phyloP scores from a whole-genome alignment of 2,329 filamentous ascomycete species.

The Talaromyces albobiverticillius region DNA sequence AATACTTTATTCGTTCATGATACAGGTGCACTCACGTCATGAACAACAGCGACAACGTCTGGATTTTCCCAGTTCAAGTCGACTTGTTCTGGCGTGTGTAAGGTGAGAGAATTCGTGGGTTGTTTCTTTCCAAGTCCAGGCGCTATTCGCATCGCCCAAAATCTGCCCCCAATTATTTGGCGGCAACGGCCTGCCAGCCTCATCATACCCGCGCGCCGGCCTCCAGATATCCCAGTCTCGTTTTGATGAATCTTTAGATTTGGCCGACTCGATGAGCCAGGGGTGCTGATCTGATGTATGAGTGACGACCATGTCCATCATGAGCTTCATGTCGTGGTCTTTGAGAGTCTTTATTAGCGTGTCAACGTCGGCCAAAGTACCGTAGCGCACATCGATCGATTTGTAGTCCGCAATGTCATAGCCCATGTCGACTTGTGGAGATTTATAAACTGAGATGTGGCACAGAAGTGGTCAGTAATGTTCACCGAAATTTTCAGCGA shows the following conservation, averaged over 20 bases:
- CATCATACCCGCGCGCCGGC: constrained; percentile 48
- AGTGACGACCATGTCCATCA: constrained; percentile 75
- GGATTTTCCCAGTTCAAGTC: constrained; percentile 83
- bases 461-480: constrained; percentile 46
- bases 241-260: constrained; percentile 60
- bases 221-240: constrained; percentile 66
- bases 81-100: constrained; percentile 73
- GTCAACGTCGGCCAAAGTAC: constrained; percentile 65
- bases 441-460: constrained; percentile 44
- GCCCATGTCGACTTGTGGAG: constrained; percentile 54
- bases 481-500: constrained; percentile 36
- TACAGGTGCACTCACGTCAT: background rate
- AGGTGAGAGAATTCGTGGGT: constrained; percentile 72
- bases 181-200: constrained; percentile 60
- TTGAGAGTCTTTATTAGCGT: constrained; percentile 59
- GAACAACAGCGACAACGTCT: constrained; percentile 54
- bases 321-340: constrained; percentile 63
- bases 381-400: constrained; percentile 62
- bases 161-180: constrained; percentile 70
- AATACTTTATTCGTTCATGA: background rate
- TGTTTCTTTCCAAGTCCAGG: constrained; percentile 61
- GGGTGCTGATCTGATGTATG: constrained; percentile 70
- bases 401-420: constrained; percentile 62
- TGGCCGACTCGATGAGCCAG: constrained; percentile 68
- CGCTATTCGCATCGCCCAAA: constrained; percentile 35